Base-by-base conservation (phyloP, 345 rosid genomes). In the Arabis hirsuta region DNA sequence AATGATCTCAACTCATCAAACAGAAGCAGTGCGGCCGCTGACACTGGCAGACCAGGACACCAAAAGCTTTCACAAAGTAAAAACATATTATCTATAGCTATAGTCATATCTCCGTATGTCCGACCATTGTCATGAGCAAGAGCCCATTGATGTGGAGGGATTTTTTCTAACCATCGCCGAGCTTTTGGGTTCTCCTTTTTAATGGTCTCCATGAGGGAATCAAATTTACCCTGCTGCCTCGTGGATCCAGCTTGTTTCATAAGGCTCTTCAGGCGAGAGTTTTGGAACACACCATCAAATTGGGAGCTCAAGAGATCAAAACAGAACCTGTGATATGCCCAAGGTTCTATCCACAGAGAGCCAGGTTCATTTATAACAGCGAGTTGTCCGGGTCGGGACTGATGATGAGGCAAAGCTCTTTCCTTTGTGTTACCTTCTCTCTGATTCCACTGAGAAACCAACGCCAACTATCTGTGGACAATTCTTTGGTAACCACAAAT, bases 351-450 rank as follows among this genome's bases (percentile, higher is more conserved):
- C 69, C 69, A 72, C 7, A 0, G 19, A 20, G 69, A 72, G 12
- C 27, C 62, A 0, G 62, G 27, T 42, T 62, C 62, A 12, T 62
- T 72, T 3, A 62, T 20, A 61, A 34, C 69, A 20, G 54, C 24
- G 7, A 60, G 0, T 72, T 72, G 69, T 62, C 69, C 0, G 54
- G 55, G 39, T 72, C 27, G 1, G 55, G 76, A 43, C 69, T 72
- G 16, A 38, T 42, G 27, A 52, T 62, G 4, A 72, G 26, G 46
- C 69, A 72, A 52, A 72, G 45, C 9, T 3, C 62, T 42, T 71
- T 50, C 52, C 75, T 60, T 6, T 58, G 58, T 27, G 68, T 61
- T 0, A 71, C 68, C n/a, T 71, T 71, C 59, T 72, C 46, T 62
- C 62, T 12, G 26, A 72, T 53, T 9, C 1, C 4, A 43, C 26